Evolutionary conservation across 306 rosid genomes (phyloP).

Genomic region (Rubus idaeus): DNA sequence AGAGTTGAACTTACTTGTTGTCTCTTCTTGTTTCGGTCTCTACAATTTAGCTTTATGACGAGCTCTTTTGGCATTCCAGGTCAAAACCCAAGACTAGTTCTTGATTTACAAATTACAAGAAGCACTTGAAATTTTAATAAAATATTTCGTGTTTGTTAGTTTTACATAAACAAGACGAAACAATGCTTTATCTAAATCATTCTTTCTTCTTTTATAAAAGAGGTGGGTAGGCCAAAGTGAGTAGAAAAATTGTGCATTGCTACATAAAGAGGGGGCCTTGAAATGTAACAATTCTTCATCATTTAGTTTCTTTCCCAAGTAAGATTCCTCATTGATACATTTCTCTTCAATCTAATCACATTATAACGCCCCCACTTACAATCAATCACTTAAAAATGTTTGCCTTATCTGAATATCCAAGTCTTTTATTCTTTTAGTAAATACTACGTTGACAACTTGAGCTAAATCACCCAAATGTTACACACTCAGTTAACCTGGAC

Average conservation of each 20-base stretch:
- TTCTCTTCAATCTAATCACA: constrained; percentile 6
- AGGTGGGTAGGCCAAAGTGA: background rate
- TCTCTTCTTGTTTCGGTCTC: constrained; percentile 17
- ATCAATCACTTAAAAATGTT: background rate
- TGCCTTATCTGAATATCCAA: background rate
- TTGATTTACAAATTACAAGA: background rate
- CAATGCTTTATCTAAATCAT: background rate
- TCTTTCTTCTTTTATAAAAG: background rate
- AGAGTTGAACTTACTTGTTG: constrained; percentile 18
- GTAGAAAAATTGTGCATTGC: background rate
- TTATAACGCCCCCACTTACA: background rate
- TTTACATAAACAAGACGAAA: too few species aligned
- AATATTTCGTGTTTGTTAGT: too few species aligned
- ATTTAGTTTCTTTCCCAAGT: constrained; percentile 17
- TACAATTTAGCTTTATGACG: background rate
- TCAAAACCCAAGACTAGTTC: constrained; percentile 9
- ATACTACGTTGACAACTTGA: background rate
- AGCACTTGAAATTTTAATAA: background rate
- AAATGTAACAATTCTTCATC: background rate
- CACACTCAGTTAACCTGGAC: background rate
- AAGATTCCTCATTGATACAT: constrained; percentile 16
- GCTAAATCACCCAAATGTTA: background rate
- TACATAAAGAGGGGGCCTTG: constrained; percentile 12
- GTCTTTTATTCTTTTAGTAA: background rate
- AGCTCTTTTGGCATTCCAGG: constrained; percentile 7